Conservation (phyloP, 164 flowering plant genomes). For the Amborella trichopoda region DNA sequence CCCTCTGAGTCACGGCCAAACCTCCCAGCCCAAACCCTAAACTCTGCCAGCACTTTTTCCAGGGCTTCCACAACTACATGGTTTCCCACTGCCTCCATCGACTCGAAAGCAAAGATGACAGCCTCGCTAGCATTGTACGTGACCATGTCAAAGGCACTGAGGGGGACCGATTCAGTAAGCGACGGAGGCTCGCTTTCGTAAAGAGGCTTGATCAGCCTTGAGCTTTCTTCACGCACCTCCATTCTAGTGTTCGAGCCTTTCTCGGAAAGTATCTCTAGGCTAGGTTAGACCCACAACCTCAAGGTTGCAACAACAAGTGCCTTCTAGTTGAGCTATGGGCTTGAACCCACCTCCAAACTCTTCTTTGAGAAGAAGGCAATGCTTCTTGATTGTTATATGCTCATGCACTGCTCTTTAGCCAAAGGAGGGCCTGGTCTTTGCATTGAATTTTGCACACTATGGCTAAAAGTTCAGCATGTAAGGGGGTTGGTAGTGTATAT, state of each 20-base stretch:
- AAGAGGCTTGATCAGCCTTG: slow-evolving; percentile 1
- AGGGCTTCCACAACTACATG: slow-evolving; percentile 5
- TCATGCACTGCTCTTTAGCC: no score
- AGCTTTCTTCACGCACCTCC: background rate
- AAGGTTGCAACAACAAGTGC: no score
- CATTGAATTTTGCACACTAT: no score
- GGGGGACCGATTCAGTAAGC: background rate
- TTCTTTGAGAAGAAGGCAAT: no score
- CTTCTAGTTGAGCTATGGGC: no score
- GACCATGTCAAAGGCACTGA: slow-evolving; percentile 10
- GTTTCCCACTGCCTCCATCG: slow-evolving; percentile 7
- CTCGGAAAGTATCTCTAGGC: no score
- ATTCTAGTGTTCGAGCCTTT: slow-evolving; percentile 1
- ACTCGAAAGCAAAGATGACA: slow-evolving; percentile 5
- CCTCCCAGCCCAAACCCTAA: slow-evolving; percentile 6
- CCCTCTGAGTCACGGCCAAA: background rate
- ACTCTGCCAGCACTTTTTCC: slow-evolving; percentile 3
- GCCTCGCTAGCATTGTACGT: slow-evolving; percentile 3
- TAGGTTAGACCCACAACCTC: no score
- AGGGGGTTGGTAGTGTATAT: no score
- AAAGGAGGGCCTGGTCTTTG: no score
- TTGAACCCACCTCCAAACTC: no score
- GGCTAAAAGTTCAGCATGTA: no score
- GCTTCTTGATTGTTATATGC: no score
- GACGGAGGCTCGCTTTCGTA: background rate